These are phyloP conservation scores for Fusarium drepaniforme DNA, from an alignment of 2,329 filamentous ascomycete species.

Conservation along the genomic window DNA sequence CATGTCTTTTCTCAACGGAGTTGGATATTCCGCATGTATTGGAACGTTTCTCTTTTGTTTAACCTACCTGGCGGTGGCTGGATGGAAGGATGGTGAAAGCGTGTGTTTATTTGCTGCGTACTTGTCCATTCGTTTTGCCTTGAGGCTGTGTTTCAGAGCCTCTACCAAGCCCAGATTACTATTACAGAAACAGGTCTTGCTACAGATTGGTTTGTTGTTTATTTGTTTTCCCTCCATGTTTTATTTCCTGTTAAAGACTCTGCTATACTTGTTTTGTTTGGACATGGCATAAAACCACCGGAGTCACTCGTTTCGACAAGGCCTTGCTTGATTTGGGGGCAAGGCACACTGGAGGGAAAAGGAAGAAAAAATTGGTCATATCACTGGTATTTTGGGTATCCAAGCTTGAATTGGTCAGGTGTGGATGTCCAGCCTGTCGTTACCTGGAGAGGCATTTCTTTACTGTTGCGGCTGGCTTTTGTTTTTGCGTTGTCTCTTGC, in stretches of 20 bases:
- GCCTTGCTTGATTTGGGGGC: constrained; percentile 16
- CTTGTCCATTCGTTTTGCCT: constrained; percentile 15
- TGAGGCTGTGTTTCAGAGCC: constrained; percentile 5
- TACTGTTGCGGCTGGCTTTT: constrained; percentile 4
- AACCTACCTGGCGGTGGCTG: constrained; percentile 6
- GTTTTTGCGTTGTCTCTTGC: constrained; percentile 16
- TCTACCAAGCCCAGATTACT: constrained; percentile 19
- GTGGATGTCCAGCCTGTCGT: not conserved
- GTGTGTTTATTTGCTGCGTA: constrained; percentile 29
- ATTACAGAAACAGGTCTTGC: constrained; percentile 23
- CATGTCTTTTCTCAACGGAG: constrained; percentile 21
- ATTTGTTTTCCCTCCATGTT: constrained; percentile 14
- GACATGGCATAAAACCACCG: constrained; percentile 22
- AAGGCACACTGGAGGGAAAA: constrained; percentile 10
- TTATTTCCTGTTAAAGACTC: not conserved
- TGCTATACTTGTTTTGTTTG: constrained; percentile 7
- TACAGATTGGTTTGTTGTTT: constrained; percentile 24
- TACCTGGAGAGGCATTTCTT: constrained; percentile 5
- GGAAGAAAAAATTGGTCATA: not conserved
- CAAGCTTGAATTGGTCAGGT: not conserved
- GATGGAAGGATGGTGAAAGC: constrained; percentile 23
- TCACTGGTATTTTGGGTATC: constrained; percentile 2
- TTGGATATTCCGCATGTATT: constrained; percentile 31
- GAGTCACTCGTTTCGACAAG: constrained; percentile 29
- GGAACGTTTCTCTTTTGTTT: constrained; percentile 9